Percentiles rank a stretch among this genome's conserved stretches.
These are phyloP conservation scores for Coemansia sp. DNA, from an alignment of 192 early-diverging fungal species.

Conservation along the genomic window DNA sequence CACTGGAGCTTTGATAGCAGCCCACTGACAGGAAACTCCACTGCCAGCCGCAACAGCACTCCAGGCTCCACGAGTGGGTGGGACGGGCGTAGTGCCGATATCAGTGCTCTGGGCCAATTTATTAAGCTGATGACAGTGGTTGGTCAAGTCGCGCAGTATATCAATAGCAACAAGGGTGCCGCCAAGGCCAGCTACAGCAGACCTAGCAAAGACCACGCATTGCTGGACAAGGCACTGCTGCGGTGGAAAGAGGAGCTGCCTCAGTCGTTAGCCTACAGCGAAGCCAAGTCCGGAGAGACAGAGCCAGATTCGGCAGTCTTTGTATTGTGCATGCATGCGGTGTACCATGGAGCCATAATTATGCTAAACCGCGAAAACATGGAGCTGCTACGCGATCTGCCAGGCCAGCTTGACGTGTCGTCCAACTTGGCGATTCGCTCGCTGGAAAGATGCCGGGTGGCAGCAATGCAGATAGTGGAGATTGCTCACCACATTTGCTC, in stretches of 20 bases:
- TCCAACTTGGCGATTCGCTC: constrained; percentile 48
- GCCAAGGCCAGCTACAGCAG: constrained; percentile 6
- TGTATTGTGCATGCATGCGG: constrained; percentile 46
- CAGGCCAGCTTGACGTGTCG: constrained; percentile 49
- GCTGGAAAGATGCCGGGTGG: constrained; percentile 45
- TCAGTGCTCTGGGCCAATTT: constrained; percentile 38
- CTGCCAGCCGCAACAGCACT: constrained; percentile 20
- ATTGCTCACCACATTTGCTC: constrained; percentile 44
- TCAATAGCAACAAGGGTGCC: constrained; percentile 26
- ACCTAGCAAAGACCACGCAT: constrained; percentile 15
- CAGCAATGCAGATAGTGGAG: constrained; percentile 52
- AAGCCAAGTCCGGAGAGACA: constrained; percentile 12
- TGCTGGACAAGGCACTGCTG: constrained; percentile 38
- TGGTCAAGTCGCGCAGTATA: constrained; percentile 49
- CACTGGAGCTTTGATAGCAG: constrained; percentile 8
- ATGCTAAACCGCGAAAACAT: constrained; percentile 55
- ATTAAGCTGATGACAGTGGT: constrained; percentile 53
- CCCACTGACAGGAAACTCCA: constrained; percentile 12
- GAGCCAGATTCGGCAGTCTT: constrained; percentile 38
- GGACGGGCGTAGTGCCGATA: constrained; percentile 24
- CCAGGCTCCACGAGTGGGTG: constrained; percentile 20
- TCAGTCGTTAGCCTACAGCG: constrained; percentile 23
- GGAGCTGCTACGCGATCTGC: constrained; percentile 35
- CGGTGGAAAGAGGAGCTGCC: constrained; percentile 54
- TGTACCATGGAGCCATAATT: constrained; percentile 48